phyloP scores from a whole-genome alignment of 768 basidiomycete genomes.

The Suillus fuscotomentosus region DNA sequence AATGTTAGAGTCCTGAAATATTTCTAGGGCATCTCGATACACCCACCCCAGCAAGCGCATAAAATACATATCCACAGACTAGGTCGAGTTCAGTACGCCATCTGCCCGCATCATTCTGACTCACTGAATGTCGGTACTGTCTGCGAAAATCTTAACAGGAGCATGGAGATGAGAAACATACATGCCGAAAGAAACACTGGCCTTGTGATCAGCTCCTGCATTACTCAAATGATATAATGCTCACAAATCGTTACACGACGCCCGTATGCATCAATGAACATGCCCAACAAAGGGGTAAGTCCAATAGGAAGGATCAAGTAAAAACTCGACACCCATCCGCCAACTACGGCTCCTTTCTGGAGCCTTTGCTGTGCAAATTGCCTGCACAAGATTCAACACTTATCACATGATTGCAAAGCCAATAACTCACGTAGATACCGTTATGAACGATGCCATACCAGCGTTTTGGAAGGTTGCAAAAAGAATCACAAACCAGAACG shows the following conservation, averaged over 20 bases:
- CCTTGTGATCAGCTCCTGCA: background rate
- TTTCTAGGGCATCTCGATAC: background rate
- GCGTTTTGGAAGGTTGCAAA: conserved; percentile 42
- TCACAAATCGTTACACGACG: conserved; percentile 38
- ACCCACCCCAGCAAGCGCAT: conserved; percentile 37
- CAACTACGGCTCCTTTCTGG: conserved; percentile 40
- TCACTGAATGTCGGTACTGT: conserved; percentile 28
- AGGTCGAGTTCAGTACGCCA: background rate
- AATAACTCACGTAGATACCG: conserved; percentile 39
- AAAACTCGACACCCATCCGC: conserved; percentile 43
- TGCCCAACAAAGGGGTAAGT: conserved; percentile 38
- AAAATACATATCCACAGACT: conserved; percentile 44
- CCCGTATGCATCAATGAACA: conserved; percentile 40
- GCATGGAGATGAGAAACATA: conserved; percentile 40
- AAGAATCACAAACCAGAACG: conserved; percentile 41
- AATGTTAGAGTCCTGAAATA: background rate
- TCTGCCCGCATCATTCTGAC: conserved; percentile 4
- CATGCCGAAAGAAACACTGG: conserved; percentile 39
- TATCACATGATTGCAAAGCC: background rate
- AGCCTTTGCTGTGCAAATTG: conserved; percentile 43
- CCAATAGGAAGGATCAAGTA: conserved; percentile 39
- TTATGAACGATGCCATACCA: conserved; percentile 42
- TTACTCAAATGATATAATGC: conserved; percentile 8
- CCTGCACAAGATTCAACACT: conserved; percentile 15
- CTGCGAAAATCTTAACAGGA: conserved; percentile 36